phyloP scores from a whole-genome alignment of 2,329 filamentous ascomycete genomes.

The Monilinia aucupariae region DNA sequence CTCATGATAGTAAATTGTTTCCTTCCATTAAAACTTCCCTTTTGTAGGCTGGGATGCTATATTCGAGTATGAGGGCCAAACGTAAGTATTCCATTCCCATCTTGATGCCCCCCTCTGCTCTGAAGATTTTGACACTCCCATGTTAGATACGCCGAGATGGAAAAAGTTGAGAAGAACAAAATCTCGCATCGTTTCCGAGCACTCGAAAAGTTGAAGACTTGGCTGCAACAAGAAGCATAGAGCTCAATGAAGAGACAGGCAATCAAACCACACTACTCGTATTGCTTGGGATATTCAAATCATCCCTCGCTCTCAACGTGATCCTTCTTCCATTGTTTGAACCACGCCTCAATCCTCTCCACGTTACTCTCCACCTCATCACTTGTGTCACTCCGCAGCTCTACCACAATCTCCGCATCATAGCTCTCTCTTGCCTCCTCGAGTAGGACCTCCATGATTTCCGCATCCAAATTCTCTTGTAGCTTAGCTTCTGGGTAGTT shows the following conservation, averaged over 20 bases:
- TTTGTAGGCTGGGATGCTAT: slow-evolving; percentile 84
- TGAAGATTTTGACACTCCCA: background rate
- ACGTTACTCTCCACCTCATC: slow-evolving; percentile 88
- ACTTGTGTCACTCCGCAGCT: slow-evolving; percentile 73
- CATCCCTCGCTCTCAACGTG: slow-evolving; percentile 37
- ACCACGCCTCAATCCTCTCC: slow-evolving; percentile 75
- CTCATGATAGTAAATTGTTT: background rate
- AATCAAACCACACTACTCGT: slow-evolving; percentile 2
- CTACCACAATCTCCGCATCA: slow-evolving; percentile 80
- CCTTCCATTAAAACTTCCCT: slow-evolving; percentile 13
- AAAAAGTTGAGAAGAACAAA: slow-evolving; percentile 77
- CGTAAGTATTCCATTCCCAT: slow-evolving; percentile 38
- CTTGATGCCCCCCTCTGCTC: background rate
- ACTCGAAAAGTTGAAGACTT: slow-evolving; percentile 77
- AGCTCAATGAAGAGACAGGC: slow-evolving; percentile 17
- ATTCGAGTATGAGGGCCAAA: slow-evolving; percentile 89
- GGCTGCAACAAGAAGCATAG: slow-evolving; percentile 48
- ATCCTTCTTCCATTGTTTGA: slow-evolving; percentile 74
- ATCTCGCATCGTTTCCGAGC: slow-evolving; percentile 88
- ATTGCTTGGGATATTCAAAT: background rate
- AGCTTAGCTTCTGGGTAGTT: slow-evolving; percentile 83
- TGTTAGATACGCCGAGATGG: slow-evolving; percentile 86
- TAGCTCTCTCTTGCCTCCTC: slow-evolving; percentile 87
- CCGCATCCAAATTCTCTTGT: slow-evolving; percentile 92
- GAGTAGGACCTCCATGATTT: slow-evolving; percentile 93